Evolutionary conservation across 179 eudicot genomes (phyloP).

Genomic region (Actinidia arguta): DNA sequence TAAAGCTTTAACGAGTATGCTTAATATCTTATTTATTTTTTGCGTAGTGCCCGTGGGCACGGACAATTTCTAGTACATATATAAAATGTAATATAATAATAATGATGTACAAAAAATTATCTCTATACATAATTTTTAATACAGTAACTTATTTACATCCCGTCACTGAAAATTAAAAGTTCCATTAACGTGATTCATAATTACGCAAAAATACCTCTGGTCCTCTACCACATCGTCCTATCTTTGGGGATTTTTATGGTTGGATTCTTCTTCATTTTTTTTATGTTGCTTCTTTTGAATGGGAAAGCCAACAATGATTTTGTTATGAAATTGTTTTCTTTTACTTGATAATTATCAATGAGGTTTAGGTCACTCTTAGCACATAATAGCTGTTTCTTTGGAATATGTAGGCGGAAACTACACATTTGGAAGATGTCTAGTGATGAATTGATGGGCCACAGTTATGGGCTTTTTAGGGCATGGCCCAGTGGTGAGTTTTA

Average conservation of each 20-base stretch:
- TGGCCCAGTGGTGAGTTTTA: slow-evolving; percentile 15
- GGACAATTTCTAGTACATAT: no score
- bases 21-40: no score
- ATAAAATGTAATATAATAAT: no score
- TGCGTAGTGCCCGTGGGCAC: no score
- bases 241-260: not conserved
- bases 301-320: slow-evolving; percentile 8
- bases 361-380: slow-evolving; percentile 6
- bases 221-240: slow-evolving; percentile 1
- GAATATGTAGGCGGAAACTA: not conserved
- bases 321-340: slow-evolving; percentile 5
- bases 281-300: not conserved
- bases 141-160: no score
- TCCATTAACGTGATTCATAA: no score
- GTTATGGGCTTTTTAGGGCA: not conserved
- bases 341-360: slow-evolving; percentile 14
- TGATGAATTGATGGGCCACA: slow-evolving; percentile 19
- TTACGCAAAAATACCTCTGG: no score
- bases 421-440: slow-evolving; percentile 14
- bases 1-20: no score
- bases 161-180: no score
- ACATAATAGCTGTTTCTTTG: not conserved
- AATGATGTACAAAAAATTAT: no score
- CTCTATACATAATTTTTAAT: no score
- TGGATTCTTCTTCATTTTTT: slow-evolving; percentile 9